phyloP scores from a whole-genome alignment of 495 filamentous ascomycete genomes.

The Tuber microsphaerosporum region DNA sequence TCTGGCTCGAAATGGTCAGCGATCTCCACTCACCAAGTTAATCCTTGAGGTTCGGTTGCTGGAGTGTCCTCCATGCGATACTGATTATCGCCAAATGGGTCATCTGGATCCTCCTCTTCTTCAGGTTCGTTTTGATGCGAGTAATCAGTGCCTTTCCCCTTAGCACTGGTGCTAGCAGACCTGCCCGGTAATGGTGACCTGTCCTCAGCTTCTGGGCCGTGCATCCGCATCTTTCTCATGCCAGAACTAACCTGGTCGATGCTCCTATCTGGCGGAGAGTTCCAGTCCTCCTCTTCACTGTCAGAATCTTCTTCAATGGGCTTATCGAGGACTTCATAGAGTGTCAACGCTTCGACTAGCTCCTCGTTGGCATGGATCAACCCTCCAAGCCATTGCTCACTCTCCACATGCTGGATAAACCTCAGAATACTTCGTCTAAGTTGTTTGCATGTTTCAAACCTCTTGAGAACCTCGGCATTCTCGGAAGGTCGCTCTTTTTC shows the following conservation, averaged over 20 bases:
- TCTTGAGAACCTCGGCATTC: conserved; percentile 63
- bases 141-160: conserved; percentile 44
- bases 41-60: conserved; percentile 17
- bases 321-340: conserved; percentile 88
- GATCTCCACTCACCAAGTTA: conserved; percentile 11
- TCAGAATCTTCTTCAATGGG: conserved; percentile 96
- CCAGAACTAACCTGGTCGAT: conserved; percentile 47
- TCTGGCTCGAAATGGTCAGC: neutral
- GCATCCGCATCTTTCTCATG: conserved; percentile 45
- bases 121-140: conserved; percentile 49
- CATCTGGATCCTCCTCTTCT: conserved; percentile 58
- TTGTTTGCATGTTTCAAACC: conserved; percentile 79
- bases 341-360: conserved; percentile 84
- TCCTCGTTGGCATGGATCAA: conserved; percentile 77
- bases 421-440: conserved; percentile 75
- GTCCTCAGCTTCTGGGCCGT: conserved; percentile 38
- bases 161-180: conserved; percentile 35
- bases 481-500: conserved; percentile 82
- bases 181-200: conserved; percentile 46
- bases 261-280: conserved; percentile 52
- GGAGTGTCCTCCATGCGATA: conserved; percentile 28
- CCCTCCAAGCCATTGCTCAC: conserved; percentile 70
- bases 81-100: conserved; percentile 53
- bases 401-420: conserved; percentile 81
- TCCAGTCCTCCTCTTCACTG: conserved; percentile 61